Base-by-base conservation (phyloP, 1,284 basidiomycete species). In the Lentinus polychrous region DNA sequence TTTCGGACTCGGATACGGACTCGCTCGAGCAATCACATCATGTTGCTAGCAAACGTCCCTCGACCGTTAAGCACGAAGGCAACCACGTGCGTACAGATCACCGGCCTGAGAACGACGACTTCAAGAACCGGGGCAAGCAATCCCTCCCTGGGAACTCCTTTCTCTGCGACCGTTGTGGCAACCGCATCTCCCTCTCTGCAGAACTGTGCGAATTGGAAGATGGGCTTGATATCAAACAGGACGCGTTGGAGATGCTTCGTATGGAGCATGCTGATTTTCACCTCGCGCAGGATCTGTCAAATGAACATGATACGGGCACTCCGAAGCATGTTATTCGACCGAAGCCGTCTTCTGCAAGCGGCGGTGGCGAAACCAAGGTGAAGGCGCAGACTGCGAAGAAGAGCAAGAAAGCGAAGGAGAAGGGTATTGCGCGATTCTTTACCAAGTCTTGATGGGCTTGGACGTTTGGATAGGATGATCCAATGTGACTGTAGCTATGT, bases 201-300 rank as follows among this genome's bases (percentile, higher is more conserved):
- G 52, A 55, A 32, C 8, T 49, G 53, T 37, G 57, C 22, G 50
- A 52, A 40, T 54, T 55, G 54, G 55, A 57, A 35, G 53, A 45
- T 23, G 45, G 55, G 17, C 54, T 46, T 44, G 55, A 51, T 50
- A 45, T 45, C 59, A 60, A 53, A 43, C 55, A 62, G 31, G 64
- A 67, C 41, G 71, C 67, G 22, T 58, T 90, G 34, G 66, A 66
- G 4, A 68, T 59, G 48, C 62, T 85, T 45, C 78, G 74, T 49
- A 65, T 75, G 57, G 92, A 94, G 61, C 92, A 95, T 56, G 75
- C 80, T 40, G 92, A 95, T 66, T 94, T 81, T 64, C 92, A 95
- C 64, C 81, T 91, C 56, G 92, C 93, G 1, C 74, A 83, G 58
- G 83, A 89, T 47, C 62, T 94, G 43, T 76, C 82, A 50, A 56